phyloP scores from a whole-genome alignment of 768 basidiomycete genomes.

The Tulasnella sp. region DNA sequence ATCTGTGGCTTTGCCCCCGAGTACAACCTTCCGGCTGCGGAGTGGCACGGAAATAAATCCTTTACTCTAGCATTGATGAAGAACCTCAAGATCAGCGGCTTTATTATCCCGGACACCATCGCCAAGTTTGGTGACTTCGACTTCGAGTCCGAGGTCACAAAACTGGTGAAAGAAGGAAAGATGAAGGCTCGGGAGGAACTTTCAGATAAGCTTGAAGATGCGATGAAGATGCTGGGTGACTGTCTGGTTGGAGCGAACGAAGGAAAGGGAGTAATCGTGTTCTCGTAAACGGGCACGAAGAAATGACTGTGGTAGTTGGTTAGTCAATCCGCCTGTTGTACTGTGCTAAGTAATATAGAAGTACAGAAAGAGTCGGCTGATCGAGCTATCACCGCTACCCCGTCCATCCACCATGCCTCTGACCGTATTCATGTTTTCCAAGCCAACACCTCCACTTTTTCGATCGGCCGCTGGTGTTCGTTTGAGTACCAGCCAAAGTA shows the following conservation, averaged over 20 bases:
- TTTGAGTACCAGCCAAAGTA: neutral
- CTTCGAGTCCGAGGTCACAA: conserved; percentile 29
- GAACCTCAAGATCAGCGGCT: conserved; percentile 24
- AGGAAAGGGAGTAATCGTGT: neutral
- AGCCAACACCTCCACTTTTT: neutral
- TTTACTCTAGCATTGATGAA: neutral
- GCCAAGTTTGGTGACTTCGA: conserved; percentile 23
- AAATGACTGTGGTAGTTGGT: neutral
- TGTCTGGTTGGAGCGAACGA: neutral
- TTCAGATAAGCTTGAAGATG: neutral
- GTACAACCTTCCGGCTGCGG: conserved; percentile 27
- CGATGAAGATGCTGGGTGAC: neutral
- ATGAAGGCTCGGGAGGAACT: neutral
- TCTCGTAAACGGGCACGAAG: neutral
- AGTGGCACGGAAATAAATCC: conserved; percentile 29
- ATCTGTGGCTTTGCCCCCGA: conserved; percentile 28
- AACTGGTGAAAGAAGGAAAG: conserved; percentile 32
- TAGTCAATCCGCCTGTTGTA: no score
- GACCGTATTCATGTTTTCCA: neutral
- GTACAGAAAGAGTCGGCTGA: no score
- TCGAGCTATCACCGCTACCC: no score
- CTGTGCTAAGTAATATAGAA: no score
- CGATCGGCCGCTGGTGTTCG: neutral
- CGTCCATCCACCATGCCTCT: neutral
- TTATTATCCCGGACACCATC: conserved; percentile 2